Conservation (phyloP, 2,329 filamentous ascomycete genomes). For the Malbranchea zuffiana region DNA sequence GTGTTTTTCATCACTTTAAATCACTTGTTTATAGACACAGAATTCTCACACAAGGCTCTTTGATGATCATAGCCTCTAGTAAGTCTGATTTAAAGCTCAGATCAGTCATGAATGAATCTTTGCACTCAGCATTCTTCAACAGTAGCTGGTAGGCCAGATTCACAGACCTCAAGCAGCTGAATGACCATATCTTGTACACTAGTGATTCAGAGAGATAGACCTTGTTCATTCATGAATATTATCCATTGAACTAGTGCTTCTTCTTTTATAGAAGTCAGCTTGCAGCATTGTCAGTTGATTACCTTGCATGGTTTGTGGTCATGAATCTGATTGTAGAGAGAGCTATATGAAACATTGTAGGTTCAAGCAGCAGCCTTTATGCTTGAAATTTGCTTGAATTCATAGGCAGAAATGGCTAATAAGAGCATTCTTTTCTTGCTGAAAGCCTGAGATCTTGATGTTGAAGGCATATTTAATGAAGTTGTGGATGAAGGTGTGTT, state of each 20-base stretch:
- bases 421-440: slow-evolving; percentile 1
- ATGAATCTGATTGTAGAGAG: not conserved
- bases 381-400: no score
- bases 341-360: not conserved
- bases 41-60: no score
- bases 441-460: not conserved
- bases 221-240: no score
- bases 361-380: no score
- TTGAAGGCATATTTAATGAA: not conserved
- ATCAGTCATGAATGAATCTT: not conserved
- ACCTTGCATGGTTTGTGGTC: not conserved
- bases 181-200: not conserved
- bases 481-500: not conserved
- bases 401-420: no score
- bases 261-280: not conserved
- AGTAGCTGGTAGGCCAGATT: not conserved
- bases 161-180: not conserved
- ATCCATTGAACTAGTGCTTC: no score
- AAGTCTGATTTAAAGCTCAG: not conserved
- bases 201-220: no score
- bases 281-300: not conserved
- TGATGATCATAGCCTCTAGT: slow-evolving; percentile 4
- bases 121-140: not conserved
- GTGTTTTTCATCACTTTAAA: no score
- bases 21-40: no score